These are phyloP conservation scores for Atkinsonella hypoxylon DNA, from an alignment of 2,329 filamentous ascomycete genomes.

Conservation along the genomic window DNA sequence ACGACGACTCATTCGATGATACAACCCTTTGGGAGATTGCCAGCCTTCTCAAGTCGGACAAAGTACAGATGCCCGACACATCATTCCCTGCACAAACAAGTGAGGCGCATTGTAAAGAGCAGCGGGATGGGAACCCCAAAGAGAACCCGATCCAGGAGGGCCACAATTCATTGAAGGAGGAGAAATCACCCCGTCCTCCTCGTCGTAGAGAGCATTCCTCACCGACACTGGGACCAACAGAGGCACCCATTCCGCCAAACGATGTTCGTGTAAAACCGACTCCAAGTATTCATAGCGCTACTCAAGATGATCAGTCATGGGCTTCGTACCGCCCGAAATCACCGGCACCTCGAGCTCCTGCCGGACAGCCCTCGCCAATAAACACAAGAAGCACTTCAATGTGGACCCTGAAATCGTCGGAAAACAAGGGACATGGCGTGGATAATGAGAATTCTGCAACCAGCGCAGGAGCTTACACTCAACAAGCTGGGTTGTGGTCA, in stretches of 20 bases:
- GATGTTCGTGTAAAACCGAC: not conserved
- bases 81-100: too few species aligned
- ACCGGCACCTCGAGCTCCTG: constrained; percentile 15
- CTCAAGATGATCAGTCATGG: constrained; percentile 15
- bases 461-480: not conserved
- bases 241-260: not conserved
- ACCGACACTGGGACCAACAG: not conserved
- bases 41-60: constrained; percentile 39
- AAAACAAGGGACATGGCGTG: not conserved
- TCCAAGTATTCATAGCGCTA: constrained; percentile 15
- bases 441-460: not conserved
- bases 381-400: constrained; percentile 24
- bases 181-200: not conserved
- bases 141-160: not conserved
- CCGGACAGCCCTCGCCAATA: constrained; percentile 13
- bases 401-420: constrained; percentile 15
- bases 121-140: not conserved
- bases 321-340: not conserved
- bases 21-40: constrained; percentile 53
- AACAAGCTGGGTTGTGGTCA: not conserved
- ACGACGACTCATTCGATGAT: constrained; percentile 42
- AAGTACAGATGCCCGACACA: constrained; percentile 21
- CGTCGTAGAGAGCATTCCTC: not conserved
- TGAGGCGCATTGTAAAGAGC: not conserved
- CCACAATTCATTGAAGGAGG: not conserved